These are phyloP conservation scores for Eutrema yunnanense DNA, from an alignment of 345 rosid species.

Conservation along the genomic window DNA sequence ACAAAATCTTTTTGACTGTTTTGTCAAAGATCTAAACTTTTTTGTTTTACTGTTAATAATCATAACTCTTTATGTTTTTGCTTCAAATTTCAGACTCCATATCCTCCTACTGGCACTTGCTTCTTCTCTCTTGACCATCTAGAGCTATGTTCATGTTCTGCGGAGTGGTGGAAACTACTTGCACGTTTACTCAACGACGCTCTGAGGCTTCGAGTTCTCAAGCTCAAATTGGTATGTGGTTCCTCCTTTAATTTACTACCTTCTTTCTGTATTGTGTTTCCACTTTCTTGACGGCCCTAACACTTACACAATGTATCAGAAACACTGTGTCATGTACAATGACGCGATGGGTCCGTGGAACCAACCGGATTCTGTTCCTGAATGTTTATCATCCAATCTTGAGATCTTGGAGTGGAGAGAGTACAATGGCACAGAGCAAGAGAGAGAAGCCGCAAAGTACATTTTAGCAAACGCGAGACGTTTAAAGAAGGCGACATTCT, in stretches of 20 bases:
- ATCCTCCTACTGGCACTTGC: neutral
- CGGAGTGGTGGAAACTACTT: neutral
- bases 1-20: neutral
- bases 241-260: neutral
- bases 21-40: neutral
- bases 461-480: neutral
- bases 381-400: conserved; percentile 5
- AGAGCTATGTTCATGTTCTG: conserved; percentile 9
- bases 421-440: neutral
- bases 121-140: conserved; percentile 6
- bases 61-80: neutral
- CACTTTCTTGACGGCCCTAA: neutral
- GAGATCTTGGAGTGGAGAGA: conserved; percentile 17
- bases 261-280: neutral
- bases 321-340: neutral
- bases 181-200: neutral
- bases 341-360: neutral
- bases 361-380: neutral
- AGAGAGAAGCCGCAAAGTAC: neutral
- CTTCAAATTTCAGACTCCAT: neutral
- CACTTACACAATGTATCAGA: neutral
- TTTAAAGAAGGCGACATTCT: conserved; percentile 2
- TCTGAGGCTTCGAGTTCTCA: conserved; percentile 7
- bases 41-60: neutral
- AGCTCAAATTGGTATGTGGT: neutral